Base-by-base conservation (phyloP, 805 yeast genomes). In the Yamadazyma olivae region DNA sequence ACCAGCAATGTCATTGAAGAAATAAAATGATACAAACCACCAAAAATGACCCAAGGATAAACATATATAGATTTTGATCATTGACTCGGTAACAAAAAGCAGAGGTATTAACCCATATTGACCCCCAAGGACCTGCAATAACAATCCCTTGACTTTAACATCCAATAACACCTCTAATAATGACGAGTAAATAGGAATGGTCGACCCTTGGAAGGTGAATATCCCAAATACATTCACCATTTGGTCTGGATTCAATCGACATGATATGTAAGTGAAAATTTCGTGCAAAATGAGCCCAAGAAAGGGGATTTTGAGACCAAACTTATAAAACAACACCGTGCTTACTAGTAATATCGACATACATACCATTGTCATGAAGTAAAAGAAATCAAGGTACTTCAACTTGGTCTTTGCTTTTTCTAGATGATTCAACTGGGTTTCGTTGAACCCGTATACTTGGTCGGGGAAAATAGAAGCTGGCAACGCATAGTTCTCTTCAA, bases 351-450 rank as follows among this genome's bases (percentile, higher is more conserved):
- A 36, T 5, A 64, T 50, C 3, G 62, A 44, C 1, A 41, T 15
- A 14, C 57, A 50, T 1, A 62, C 48, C 32, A 57, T 53, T 3
- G 49, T 12, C 7, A 61, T 24, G 30, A 51, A 57, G 41, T 61
- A 61, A 5, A 57, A 37, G 40, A 49, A 67, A 45, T 67, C 71
- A 16, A 49, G 31, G 3, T 61, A 42, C 33, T 42, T 46, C 33
- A 52, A 44, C 16, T 34, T 41, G 7, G 45, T 56, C 3, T 53
- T 43, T 6, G 39, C 35, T 6, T 20, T 43, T 3, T 22, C 31
- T 12, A 61, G 39, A 15, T 33, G 18, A 2, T 30, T 34, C 7
- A 32, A 25, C 46, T 55, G 61, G 10, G 33, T 32, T 3, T 45
- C 46, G 21, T 44, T 43, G 20, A 55, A 47, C 19, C 26, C 30